These are phyloP conservation scores for Amyloporia xantha DNA, from an alignment of 768 basidiomycete species.

Conservation along the genomic window DNA sequence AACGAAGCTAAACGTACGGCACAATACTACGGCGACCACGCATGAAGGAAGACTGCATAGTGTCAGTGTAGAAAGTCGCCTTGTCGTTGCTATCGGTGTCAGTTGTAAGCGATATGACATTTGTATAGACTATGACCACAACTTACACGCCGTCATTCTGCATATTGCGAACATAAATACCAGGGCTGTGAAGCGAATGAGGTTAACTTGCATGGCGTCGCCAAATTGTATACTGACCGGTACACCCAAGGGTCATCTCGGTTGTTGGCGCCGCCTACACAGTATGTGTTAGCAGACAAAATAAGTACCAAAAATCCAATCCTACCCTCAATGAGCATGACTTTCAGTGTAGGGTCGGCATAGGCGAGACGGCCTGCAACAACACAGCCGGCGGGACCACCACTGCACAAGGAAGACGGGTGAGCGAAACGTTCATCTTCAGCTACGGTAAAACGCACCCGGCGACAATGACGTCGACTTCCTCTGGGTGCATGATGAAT, in stretches of 20 bases:
- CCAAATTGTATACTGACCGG: conserved; percentile 28
- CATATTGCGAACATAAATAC: conserved; percentile 69
- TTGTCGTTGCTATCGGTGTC: conserved; percentile 51
- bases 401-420: conserved; percentile 24
- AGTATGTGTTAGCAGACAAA: not conserved
- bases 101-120: not conserved
- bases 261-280: conserved; percentile 58
- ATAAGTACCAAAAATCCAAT: not conserved
- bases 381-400: conserved; percentile 66
- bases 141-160: conserved; percentile 58
- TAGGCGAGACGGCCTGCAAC: conserved; percentile 64
- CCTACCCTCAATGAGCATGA: conserved; percentile 68
- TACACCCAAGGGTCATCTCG: conserved; percentile 73
- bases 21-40: conserved; percentile 63
- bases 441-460: conserved; percentile 32
- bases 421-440: not conserved
- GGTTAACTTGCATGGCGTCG: not conserved
- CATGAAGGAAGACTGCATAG: conserved; percentile 46
- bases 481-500: conserved; percentile 49
- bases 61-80: conserved; percentile 66
- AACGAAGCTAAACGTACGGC: conserved; percentile 38
- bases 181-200: no score
- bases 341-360: conserved; percentile 65
- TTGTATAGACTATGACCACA: not conserved
- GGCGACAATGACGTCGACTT: conserved; percentile 66